Percentiles rank a stretch among this genome's conserved stretches.
Conservation (phyloP, 1,139 yeast species). For the Geotrichum citri-aurantii region DNA sequence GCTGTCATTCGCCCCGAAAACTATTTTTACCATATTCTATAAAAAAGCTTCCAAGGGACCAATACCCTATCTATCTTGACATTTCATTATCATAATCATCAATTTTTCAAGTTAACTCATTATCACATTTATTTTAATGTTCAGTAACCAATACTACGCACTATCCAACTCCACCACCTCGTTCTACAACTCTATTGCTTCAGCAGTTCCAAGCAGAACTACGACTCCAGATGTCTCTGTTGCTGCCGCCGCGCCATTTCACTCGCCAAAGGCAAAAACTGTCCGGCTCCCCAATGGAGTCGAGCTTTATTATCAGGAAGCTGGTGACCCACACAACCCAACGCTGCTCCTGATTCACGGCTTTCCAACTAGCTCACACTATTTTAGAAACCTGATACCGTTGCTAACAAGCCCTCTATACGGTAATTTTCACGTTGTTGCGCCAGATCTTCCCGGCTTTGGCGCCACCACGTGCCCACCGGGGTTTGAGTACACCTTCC, state of each 20-base stretch:
- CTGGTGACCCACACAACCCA: conserved; percentile 36
- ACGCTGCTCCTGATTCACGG: conserved; percentile 42
- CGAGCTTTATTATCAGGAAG: conserved; percentile 39
- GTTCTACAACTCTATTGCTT: background rate
- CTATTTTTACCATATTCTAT: background rate
- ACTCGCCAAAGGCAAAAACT: background rate
- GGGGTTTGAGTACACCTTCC: conserved; percentile 34
- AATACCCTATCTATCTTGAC: background rate
- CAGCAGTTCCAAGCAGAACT: background rate
- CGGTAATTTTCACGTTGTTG: conserved; percentile 36
- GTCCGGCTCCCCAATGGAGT: conserved; percentile 22
- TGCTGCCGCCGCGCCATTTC: background rate
- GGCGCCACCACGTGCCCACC: conserved; percentile 38
- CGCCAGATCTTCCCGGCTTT: conserved; percentile 45
- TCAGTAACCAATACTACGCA: background rate
- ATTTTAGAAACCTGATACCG: conserved; percentile 39
- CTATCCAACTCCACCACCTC: background rate
- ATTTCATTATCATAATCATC: no score
- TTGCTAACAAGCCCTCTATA: conserved; percentile 31
- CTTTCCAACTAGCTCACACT: conserved; percentile 41
- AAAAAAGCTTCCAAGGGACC: background rate
- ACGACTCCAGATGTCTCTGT: background rate
- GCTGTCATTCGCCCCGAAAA: background rate
- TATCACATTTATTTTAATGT: background rate
- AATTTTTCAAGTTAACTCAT: background rate